Percentiles rank a stretch among this genome's conserved stretches.
Conservation (phyloP, 176 grass and related monocot species). For the Miscanthus lutarioriparius region DNA sequence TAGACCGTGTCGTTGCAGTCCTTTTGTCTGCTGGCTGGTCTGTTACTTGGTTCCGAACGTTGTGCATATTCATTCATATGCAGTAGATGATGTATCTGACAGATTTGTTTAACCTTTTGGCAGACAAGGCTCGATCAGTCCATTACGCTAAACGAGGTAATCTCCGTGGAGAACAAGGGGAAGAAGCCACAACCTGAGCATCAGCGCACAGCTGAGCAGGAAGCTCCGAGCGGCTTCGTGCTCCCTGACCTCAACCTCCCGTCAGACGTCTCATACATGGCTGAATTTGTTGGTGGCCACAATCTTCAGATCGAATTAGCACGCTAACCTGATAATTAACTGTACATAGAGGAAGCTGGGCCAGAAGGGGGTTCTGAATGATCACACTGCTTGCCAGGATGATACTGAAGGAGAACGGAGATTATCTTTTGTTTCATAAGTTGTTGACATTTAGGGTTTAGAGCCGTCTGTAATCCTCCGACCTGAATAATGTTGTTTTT, state of each 20-base stretch:
- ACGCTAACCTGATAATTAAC: slow-evolving; percentile 44
- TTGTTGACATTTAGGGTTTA: slow-evolving; percentile 29
- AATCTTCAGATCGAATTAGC: background rate
- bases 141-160: background rate
- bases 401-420: background rate
- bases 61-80: background rate
- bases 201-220: background rate
- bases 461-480: background rate
- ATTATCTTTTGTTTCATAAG: slow-evolving; percentile 19
- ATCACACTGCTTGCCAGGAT: background rate
- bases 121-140: slow-evolving; percentile 36
- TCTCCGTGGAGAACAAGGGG: background rate
- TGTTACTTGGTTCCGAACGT: background rate
- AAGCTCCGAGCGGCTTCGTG: slow-evolving; percentile 2
- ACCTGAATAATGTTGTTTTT: background rate
- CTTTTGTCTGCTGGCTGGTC: background rate
- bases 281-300: background rate
- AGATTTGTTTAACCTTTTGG: background rate
- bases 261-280: background rate
- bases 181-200: background rate
- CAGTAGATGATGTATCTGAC: background rate
- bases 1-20: background rate
- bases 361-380: background rate
- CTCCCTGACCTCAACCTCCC: slow-evolving; percentile 62
- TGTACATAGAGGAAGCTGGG: slow-evolving; percentile 32